Evolutionary conservation across 768 basidiomycete species (phyloP).

Genomic region (Mrakia gelida): DNA sequence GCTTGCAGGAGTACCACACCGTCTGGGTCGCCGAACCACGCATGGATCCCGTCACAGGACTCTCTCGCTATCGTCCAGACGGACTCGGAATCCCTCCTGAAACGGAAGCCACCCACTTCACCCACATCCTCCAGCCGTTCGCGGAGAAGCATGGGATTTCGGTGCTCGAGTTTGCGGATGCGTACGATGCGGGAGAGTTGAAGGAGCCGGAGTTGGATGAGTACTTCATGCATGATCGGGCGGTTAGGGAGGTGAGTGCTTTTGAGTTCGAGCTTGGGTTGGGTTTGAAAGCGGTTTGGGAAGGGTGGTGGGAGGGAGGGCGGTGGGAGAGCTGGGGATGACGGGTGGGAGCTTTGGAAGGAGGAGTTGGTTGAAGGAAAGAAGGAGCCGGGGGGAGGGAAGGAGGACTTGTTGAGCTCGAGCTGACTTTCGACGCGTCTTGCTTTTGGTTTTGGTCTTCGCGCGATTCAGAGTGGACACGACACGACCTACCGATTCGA

Average conservation of each 20-base stretch:
- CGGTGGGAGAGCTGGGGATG: too few species aligned
- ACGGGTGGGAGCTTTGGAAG: conserved; percentile 39
- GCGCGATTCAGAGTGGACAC: conserved; percentile 41
- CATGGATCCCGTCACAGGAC: conserved; percentile 87
- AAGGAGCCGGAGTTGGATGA: conserved; percentile 87
- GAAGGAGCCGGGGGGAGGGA: too few species aligned
- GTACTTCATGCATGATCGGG: conserved; percentile 94
- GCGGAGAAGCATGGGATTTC: conserved; percentile 88
- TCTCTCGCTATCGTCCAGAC: conserved; percentile 89
- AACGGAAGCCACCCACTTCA: conserved; percentile 97
- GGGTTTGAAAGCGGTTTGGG: too few species aligned
- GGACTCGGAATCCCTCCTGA: conserved; percentile 96
- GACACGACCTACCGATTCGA: conserved; percentile 97
- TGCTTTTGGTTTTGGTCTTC: too few species aligned
- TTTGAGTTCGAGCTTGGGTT: too few species aligned
- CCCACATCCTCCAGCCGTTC: conserved; percentile 91
- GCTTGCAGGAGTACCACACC: conserved; percentile 74
- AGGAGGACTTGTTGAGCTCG: neutral
- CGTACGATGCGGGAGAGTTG: conserved; percentile 80
- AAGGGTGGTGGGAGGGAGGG: too few species aligned
- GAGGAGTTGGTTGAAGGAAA: neutral
- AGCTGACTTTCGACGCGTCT: neutral
- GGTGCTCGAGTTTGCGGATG: conserved; percentile 92
- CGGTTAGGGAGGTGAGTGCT: conserved; percentile 83
- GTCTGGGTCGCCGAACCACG: conserved; percentile 94